Base-by-base conservation (phyloP, 768 basidiomycete genomes). In the Collybia nuda region DNA sequence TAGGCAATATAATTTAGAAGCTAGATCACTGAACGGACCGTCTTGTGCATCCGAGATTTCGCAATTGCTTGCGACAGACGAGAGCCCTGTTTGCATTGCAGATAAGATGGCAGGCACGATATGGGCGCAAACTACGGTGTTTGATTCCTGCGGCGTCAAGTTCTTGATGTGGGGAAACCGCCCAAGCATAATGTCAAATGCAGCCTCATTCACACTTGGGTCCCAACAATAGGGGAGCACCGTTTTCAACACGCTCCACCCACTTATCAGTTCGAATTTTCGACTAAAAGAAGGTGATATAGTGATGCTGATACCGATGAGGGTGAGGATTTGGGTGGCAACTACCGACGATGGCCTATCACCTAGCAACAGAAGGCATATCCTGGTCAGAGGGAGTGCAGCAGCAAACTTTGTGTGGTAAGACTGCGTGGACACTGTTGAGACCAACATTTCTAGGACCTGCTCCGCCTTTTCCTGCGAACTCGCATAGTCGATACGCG, bases 181-280 rank as follows among this genome's bases (percentile, higher is more conserved):
- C 9, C 86, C 88, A 3, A 90, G 62, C 14, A 95, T 68, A 2
- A 93, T 65, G 52, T 86, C 82, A 54, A 93, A 84, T 9, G 85
- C 81, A 18, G 81, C 80, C 21, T 73, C 73, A 51, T 91, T 86
- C 12, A 94, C 83, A 15, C 65, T 72, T 6, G 69, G 63, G 55
- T 86, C 77, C 94, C 94, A 96, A 40, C 75, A 71, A 18, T 64
- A 58, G 0, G 92, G 88, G 17, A 95, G 60, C 22, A 86, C 78
- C 3, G 75, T 76, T 62, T 84, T 86, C 29, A 96, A 63, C 2
- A 88, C 74, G 40, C 75, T 83, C 88, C 93, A 96, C 7, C 94
- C 94, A 46, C 85, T 86, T 32, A 90, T 84, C 1, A 88, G 71
- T 63, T 95, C 93, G 56, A 96, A 93, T 58, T 90, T 93, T 48